Evolutionary conservation across 306 rosid genomes (phyloP), one percentile per base, ranked within the genome.

Genomic region (Styphnolobium japonicum): DNA sequence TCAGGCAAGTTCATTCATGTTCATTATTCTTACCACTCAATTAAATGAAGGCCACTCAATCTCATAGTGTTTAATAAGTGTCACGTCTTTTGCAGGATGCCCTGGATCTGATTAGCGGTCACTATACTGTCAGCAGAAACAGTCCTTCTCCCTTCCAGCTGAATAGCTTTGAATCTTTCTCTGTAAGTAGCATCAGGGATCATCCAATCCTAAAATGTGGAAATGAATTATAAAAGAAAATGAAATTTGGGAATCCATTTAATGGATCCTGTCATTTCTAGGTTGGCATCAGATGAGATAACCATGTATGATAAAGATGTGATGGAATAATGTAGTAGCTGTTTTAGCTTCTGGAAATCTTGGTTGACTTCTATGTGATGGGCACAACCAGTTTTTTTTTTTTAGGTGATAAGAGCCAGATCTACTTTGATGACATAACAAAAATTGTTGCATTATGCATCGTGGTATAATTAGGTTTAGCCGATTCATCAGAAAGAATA

Each of bases 91-190:
- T 83, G 80, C 92, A 93, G 98, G 99, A 95, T 84, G 99, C 98
- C 19, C 77, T 89, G 77, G 97, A 95, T 89, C 92, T 95, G 53
- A 76, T 95, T 27, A 90, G 98, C 11, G 98, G 98, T 53, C 93
- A 33, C 79, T 95, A 91, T 76, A 85, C 80, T 55, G 89, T 91
- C 75, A 87, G 81, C 64, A 86, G 89, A 83, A 85, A 91, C 23
- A 73, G 67, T 65, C 90, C 89, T 66, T 90, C 98, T 23, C 92
- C 91, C 22, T 87, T 89, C 85, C 92, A 64, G 66, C 62, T 68
- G 11, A 93, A 85, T 84, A 87, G 90, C 58, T 90, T 86, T 33
- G 98, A 93, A 37, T 78, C 98, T 67, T 46, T 91, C 19, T 79
- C 93, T 5, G 98, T 91, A 83, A 91, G 97, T 88, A 63, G 45